A percentile compares a stretch with the other conserved stretches of the same genome.
Conservation (phyloP, 1,284 basidiomycete genomes). For the Ustilago cynodontis region DNA sequence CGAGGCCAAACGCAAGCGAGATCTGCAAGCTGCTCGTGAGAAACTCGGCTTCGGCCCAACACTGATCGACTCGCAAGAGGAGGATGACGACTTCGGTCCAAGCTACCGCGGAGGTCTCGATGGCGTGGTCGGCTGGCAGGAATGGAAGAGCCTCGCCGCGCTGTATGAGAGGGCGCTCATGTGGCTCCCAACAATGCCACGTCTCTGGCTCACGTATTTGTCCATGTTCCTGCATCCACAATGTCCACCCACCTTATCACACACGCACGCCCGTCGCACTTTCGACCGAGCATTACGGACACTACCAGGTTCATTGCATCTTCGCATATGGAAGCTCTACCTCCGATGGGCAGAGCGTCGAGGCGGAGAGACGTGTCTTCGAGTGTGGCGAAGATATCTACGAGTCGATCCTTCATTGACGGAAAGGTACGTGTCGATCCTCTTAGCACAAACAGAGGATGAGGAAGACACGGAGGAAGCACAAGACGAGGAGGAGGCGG, state of each 20-base stretch:
- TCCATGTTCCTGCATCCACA: conserved; percentile 89
- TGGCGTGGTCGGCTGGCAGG: conserved; percentile 88
- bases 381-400: conserved; percentile 91
- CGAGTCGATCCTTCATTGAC: conserved; percentile 72
- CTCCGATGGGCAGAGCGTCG: conserved; percentile 90
- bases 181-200: conserved; percentile 94
- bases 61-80: conserved; percentile 54
- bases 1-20: conserved; percentile 69
- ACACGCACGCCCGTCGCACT: conserved; percentile 90
- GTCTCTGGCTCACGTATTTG: conserved; percentile 92
- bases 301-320: conserved; percentile 92
- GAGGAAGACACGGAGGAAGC: conserved; percentile 45
- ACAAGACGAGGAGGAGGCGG: conserved; percentile 25
- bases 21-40: conserved; percentile 71
- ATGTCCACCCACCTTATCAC: conserved; percentile 85
- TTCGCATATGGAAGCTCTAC: conserved; percentile 92
- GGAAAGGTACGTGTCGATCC: conserved; percentile 63
- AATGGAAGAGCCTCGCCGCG: conserved; percentile 91
- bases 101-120: conserved; percentile 86
- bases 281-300: conserved; percentile 95
- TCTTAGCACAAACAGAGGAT: conserved; percentile 54
- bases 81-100: conserved; percentile 78
- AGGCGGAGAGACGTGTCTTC: conserved; percentile 85
- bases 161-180: conserved; percentile 91
- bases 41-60: conserved; percentile 75